A percentile compares a stretch with the other conserved stretches of the same genome.
Evolutionary conservation across 2,329 filamentous ascomycete genomes (phyloP).

Genomic region (Xylariaceae sp.): DNA sequence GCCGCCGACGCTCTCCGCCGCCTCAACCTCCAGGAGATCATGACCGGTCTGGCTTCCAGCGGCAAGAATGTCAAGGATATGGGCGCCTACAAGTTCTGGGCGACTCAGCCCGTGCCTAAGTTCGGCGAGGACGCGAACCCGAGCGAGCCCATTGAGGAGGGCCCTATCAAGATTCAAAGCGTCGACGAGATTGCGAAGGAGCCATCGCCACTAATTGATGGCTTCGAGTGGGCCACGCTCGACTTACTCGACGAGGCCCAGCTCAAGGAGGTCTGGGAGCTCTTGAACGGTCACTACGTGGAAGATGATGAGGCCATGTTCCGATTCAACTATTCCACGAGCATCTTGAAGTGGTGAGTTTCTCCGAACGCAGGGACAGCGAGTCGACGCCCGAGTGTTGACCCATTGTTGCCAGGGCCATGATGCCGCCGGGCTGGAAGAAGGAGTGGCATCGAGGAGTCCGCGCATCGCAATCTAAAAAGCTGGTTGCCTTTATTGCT

Average conservation of each 20-base stretch:
- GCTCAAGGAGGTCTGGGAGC: slow-evolving; percentile 84
- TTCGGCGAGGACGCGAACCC: slow-evolving; percentile 59
- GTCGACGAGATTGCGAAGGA: slow-evolving; percentile 74
- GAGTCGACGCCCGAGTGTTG: not conserved
- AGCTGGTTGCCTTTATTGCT: slow-evolving; percentile 92
- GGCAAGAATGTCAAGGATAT: slow-evolving; percentile 94
- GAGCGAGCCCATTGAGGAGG: slow-evolving; percentile 59
- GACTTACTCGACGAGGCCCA: slow-evolving; percentile 73
- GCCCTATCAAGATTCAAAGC: slow-evolving; percentile 75
- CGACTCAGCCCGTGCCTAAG: slow-evolving; percentile 88
- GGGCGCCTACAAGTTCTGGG: slow-evolving; percentile 98
- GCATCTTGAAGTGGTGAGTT: slow-evolving; percentile 79
- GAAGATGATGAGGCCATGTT: slow-evolving; percentile 97
- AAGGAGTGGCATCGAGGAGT: slow-evolving; percentile 95
- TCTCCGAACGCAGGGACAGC: not conserved
- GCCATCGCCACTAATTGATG: slow-evolving; percentile 67
- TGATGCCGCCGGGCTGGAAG: slow-evolving; percentile 91
- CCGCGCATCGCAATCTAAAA: slow-evolving; percentile 72
- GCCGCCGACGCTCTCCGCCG: slow-evolving; percentile 53
- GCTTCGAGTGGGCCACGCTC: slow-evolving; percentile 92
- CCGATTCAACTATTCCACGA: slow-evolving; percentile 88
- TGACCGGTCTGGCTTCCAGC: slow-evolving; percentile 68
- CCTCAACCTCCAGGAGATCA: slow-evolving; percentile 63
- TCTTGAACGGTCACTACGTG: slow-evolving; percentile 91
- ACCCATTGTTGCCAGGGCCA: slow-evolving; percentile 56